Evolutionary conservation across 495 filamentous ascomycete genomes (phyloP).

Genomic region (Margaritispora aquatica): DNA sequence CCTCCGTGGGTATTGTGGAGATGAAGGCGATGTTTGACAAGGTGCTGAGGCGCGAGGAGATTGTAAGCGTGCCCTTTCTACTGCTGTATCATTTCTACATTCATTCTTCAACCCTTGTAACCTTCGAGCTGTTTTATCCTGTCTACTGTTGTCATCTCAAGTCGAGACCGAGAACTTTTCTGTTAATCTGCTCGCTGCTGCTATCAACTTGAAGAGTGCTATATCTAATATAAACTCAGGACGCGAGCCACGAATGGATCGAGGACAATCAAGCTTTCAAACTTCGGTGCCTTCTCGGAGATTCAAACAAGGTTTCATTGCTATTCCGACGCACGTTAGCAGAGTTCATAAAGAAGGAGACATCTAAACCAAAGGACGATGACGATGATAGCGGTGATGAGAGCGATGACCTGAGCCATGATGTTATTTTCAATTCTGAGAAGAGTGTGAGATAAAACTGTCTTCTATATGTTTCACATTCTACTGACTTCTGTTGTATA

Average conservation of each 20-base stretch:
- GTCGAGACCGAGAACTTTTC: no score
- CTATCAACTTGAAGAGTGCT: no score
- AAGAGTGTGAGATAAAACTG: background rate
- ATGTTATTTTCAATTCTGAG: background rate
- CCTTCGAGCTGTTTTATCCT: background rate
- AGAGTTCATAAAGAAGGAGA: constrained; percentile 10
- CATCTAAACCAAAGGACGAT: background rate
- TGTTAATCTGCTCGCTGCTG: constrained; percentile 8
- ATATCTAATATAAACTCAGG: no score
- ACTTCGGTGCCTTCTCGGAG: constrained; percentile 25
- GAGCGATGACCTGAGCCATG: background rate
- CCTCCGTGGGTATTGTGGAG: background rate
- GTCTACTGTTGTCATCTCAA: background rate
- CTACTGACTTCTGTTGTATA: background rate
- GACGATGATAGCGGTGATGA: background rate
- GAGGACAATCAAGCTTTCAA: constrained; percentile 22
- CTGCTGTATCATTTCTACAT: no score
- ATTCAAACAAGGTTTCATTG: constrained; percentile 5
- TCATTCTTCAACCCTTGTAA: no score
- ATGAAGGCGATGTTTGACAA: background rate
- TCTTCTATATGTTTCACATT: background rate
- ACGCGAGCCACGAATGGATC: constrained; percentile 26
- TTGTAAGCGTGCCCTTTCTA: constrained; percentile 1
- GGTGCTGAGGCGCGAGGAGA: background rate
- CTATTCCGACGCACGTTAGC: constrained; percentile 18